Base-by-base conservation (phyloP, 257 asterid genomes). In the Nyctanthes arbortristis region DNA sequence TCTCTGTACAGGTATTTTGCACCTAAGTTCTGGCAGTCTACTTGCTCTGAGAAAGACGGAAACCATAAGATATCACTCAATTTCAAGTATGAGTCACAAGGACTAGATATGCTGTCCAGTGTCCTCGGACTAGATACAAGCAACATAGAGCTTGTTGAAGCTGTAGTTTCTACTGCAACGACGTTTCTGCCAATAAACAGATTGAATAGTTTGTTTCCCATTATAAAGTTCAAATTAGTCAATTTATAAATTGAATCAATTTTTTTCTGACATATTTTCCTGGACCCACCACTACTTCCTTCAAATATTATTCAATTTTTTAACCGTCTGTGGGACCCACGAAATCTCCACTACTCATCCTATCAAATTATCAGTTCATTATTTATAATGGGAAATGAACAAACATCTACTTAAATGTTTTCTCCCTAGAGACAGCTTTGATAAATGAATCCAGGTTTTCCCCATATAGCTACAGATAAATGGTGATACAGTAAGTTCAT, bases 1-100 rank as follows among this genome's bases (percentile, higher is more conserved):
- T 84, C 88, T 78, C 84, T 82, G 66, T 77, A 75, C 66, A 81
- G 49, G 82, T 80, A 78, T 40, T 75, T 85, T 35, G 77, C 79
- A 65, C 86, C 81, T 76, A 84, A 61, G 69, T 77, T 87, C 76
- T 69, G 82, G 79, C 39, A 69, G 71, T 83, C 86, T 58, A 52
- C 74, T 76, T 84, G 89, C 73, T 79, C 96, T 83, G 77, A 22
- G 52, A 70, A 59, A 66, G 29, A 4, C 47, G 27, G 59, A 67
- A 45, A 71, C 18, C 35, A 33, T 61, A 56, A 59, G 30, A 47
- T 34, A 71, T 65, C 63, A 66, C 40, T 20, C 10, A 37, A 65
- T 10, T 25, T 71, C 70, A 54, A 61, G 22, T 40, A 37, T 43
- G 27, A 49, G 45, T 59, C 20, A 39, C 67, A 79, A 56, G 64